Conservation (phyloP, 257 asterid genomes). For the Solanum etuberosum region DNA sequence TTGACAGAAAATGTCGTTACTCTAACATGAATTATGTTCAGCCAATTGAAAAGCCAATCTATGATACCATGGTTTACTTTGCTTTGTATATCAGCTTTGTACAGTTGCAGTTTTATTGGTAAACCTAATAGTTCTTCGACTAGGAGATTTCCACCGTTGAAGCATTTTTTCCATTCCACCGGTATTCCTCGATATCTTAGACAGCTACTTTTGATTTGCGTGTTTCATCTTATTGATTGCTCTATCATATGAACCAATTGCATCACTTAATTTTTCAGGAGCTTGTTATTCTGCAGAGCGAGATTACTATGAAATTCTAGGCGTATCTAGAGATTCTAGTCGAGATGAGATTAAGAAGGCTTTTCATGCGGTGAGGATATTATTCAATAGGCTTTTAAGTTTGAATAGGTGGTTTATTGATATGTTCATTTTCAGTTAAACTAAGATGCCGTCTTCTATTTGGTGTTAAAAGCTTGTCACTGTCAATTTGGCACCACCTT, state of each 20-base stretch:
- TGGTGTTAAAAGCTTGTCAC: background rate
- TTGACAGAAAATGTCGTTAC: background rate
- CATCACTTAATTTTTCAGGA: constrained; percentile 25
- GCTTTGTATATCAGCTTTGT: constrained; percentile 18
- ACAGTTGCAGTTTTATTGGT: constrained; percentile 15
- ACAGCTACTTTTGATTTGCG: background rate
- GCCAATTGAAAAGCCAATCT: background rate
- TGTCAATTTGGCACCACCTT: background rate
- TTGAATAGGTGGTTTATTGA: background rate
- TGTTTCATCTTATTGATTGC: background rate
- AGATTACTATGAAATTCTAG: constrained; percentile 74
- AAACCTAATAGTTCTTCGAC: constrained; percentile 21
- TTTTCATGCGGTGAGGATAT: constrained; percentile 58
- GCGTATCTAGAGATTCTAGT: constrained; percentile 54
- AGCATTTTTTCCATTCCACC: constrained; percentile 66
- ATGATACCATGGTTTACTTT: constrained; percentile 13
- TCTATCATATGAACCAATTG: constrained; percentile 1
- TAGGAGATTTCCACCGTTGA: constrained; percentile 17
- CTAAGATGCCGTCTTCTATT: background rate
- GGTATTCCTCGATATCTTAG: constrained; percentile 28
- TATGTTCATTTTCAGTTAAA: background rate
- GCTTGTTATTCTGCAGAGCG: constrained; percentile 25
- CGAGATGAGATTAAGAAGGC: constrained; percentile 82
- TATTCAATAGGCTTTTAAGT: background rate
- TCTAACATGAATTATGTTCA: background rate